Evolutionary conservation across 73 alveolate species (phyloP).

Genomic region (Stentor roeselii): DNA sequence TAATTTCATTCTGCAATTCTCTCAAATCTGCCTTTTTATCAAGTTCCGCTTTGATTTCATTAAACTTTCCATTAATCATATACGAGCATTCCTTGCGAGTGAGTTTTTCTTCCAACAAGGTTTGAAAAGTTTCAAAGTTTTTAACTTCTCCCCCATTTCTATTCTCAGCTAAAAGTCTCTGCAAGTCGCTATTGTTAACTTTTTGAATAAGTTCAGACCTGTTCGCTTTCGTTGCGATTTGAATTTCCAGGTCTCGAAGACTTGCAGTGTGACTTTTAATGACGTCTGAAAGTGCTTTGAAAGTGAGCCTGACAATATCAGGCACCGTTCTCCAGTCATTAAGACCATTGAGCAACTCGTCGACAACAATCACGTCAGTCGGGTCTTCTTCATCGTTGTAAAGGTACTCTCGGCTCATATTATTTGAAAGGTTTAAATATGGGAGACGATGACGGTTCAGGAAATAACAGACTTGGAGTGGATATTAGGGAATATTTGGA

Average conservation of each 20-base stretch:
- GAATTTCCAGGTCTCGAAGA: conserved; percentile 48
- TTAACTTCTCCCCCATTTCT: conserved; percentile 49
- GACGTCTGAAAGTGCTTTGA: conserved; percentile 47
- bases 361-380: conserved; percentile 23
- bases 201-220: conserved; percentile 45
- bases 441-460: no score
- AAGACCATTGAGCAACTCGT: conserved; percentile 35
- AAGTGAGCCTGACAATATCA: conserved; percentile 54
- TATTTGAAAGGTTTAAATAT: no score
- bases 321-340: conserved; percentile 56
- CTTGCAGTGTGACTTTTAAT: conserved; percentile 41
- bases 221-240: conserved; percentile 53
- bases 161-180: conserved; percentile 57
- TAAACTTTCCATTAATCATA: conserved; percentile 36
- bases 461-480: no score
- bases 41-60: conserved; percentile 59
- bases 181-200: conserved; percentile 54
- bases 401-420: background rate
- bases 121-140: conserved; percentile 41
- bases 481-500: no score
- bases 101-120: conserved; percentile 46
- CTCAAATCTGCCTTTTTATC: conserved; percentile 72
- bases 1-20: conserved; percentile 57
- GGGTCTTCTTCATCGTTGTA: background rate
- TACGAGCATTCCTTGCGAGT: conserved; percentile 39